phyloP scores from a whole-genome alignment of 495 filamentous ascomycete genomes.

The Podospora pseudoanserina region DNA sequence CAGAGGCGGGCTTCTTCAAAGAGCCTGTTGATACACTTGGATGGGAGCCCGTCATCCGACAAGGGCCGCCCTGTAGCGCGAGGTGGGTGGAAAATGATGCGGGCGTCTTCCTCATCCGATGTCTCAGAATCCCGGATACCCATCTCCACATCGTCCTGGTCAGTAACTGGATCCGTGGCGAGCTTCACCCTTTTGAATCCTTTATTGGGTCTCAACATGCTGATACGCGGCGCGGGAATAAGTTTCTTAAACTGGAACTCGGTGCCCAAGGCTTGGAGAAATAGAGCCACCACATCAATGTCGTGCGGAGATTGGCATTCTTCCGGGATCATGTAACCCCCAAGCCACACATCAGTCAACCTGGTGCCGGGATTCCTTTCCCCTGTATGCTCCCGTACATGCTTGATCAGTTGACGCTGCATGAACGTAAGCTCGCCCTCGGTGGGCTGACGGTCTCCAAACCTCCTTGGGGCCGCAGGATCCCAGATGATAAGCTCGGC shows the following conservation, averaged over 20 bases:
- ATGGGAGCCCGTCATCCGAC: slow-evolving; percentile 4
- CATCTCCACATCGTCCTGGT: not conserved
- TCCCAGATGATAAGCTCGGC: slow-evolving; percentile 51
- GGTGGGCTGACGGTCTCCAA: slow-evolving; percentile 1
- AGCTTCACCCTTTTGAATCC: slow-evolving; percentile 24
- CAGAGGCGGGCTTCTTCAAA: slow-evolving; percentile 35
- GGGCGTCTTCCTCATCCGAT: slow-evolving; percentile 24
- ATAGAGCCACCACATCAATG: slow-evolving; percentile 26
- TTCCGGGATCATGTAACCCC: slow-evolving; percentile 26
- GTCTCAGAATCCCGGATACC: not conserved
- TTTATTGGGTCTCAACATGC: slow-evolving; percentile 12
- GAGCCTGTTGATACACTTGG: slow-evolving; percentile 40
- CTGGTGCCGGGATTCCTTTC: slow-evolving; percentile 23
- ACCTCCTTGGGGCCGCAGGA: slow-evolving; percentile 23
- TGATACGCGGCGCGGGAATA: slow-evolving; percentile 29
- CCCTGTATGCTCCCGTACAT: slow-evolving; percentile 25
- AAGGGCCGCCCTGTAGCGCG: slow-evolving; percentile 17
- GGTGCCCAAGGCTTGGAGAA: slow-evolving; percentile 22
- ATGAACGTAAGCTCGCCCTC: slow-evolving; percentile 36
- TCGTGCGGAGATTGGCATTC: slow-evolving; percentile 20
- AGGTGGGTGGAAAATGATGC: slow-evolving; percentile 45
- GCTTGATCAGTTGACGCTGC: slow-evolving; percentile 38
- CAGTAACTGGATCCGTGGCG: not conserved
- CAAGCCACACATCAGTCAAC: slow-evolving; percentile 40
- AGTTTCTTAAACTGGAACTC: slow-evolving; percentile 12